These are phyloP conservation scores for Wallacemonas sp. DNA, from an alignment of 208 protist genomes.

Conservation along the genomic window DNA sequence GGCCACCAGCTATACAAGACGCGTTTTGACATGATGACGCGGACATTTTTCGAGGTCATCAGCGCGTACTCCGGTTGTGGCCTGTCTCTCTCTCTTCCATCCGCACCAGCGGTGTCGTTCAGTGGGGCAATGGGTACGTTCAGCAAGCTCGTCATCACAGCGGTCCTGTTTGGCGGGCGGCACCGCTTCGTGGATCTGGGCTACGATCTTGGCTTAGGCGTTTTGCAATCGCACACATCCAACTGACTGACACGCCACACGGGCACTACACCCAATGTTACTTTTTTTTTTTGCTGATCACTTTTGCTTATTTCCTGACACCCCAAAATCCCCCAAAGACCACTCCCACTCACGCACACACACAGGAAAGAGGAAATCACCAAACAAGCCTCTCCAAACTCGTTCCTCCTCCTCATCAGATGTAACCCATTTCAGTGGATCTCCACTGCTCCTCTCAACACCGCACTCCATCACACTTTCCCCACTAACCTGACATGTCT, in stretches of 20 bases:
- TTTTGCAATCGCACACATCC: slow-evolving; percentile 38
- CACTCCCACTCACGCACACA: no score
- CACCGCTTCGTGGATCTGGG: slow-evolving; percentile 83
- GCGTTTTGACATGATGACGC: slow-evolving; percentile 72
- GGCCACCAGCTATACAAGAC: slow-evolving; percentile 23
- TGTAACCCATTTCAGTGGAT: no score
- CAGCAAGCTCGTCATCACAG: slow-evolving; percentile 60
- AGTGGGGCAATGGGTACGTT: slow-evolving; percentile 41
- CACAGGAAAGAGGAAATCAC: no score
- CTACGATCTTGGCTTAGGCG: slow-evolving; percentile 65
- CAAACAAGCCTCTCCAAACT: no score
- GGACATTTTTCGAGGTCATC: slow-evolving; percentile 77
- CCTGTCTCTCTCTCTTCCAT: slow-evolving; percentile 49
- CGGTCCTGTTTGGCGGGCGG: slow-evolving; percentile 69
- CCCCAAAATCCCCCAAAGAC: no score
- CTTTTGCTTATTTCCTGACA: no score
- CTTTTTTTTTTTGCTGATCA: slow-evolving; percentile 10
- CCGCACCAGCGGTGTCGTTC: slow-evolving; percentile 43
- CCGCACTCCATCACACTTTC: no score
- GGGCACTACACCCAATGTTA: neutral
- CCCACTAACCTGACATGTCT: no score
- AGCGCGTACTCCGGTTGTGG: slow-evolving; percentile 74
- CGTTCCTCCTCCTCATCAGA: no score
- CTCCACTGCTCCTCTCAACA: no score
- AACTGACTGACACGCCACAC: no score